Conservation (phyloP, 306 rosid species). For the Acacia crassicarpa region DNA sequence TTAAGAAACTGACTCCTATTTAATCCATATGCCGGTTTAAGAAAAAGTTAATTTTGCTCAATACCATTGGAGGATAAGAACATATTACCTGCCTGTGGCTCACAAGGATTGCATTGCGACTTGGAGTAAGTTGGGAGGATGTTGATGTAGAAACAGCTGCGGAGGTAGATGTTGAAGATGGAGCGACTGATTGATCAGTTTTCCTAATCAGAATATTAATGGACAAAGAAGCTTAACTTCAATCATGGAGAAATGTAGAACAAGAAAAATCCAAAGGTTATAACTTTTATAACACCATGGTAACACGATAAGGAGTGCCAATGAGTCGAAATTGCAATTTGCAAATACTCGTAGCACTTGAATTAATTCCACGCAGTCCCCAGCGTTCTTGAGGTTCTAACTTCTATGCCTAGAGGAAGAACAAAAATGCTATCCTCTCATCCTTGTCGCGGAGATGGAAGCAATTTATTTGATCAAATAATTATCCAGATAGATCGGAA, state of each 20-base stretch:
- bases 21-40: neutral
- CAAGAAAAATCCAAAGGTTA: neutral
- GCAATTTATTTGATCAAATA: neutral
- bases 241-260: neutral
- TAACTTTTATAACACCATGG: neutral
- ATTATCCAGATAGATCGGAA: neutral
- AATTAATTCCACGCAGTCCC: neutral
- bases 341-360: neutral
- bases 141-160: slow-evolving; percentile 33
- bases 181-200: slow-evolving; percentile 41
- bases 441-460: neutral
- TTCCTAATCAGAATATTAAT: slow-evolving; percentile 49
- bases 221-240: slow-evolving; percentile 5
- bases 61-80: neutral
- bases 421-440: neutral
- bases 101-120: slow-evolving; percentile 84
- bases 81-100: slow-evolving; percentile 88
- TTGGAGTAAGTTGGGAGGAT: slow-evolving; percentile 43
- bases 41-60: neutral
- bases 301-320: neutral
- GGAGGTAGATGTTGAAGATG: slow-evolving; percentile 51
- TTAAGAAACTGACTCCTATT: neutral
- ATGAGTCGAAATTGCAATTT: neutral
- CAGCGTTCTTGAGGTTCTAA: neutral
- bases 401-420: neutral